Percentiles rank a stretch among this genome's conserved stretches.
Evolutionary conservation across 2,329 filamentous ascomycete species (phyloP).

Genomic region (Trichoderma koningii): DNA sequence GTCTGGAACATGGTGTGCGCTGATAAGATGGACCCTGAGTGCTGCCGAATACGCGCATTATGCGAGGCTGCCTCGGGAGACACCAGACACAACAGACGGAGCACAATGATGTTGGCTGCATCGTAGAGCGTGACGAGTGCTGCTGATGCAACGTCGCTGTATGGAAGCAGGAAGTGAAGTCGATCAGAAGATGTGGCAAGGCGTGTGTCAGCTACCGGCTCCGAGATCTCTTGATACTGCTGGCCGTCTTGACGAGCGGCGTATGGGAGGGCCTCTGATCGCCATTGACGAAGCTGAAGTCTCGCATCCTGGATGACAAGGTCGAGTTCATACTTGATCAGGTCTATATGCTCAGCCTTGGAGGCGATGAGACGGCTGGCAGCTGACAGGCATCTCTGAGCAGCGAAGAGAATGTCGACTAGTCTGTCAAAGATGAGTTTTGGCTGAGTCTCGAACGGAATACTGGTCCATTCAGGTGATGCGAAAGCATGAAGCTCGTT

Average conservation of each 20-base stretch:
- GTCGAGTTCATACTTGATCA: background rate
- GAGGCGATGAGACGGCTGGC: conserved; percentile 20
- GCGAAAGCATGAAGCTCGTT: conserved; percentile 39
- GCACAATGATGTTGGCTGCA: conserved; percentile 21
- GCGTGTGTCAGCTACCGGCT: background rate
- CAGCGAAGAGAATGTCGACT: conserved; percentile 44
- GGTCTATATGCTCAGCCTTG: background rate
- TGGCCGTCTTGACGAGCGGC: background rate
- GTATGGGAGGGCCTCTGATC: background rate
- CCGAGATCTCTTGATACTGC: background rate
- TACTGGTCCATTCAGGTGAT: conserved; percentile 47
- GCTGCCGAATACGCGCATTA: conserved; percentile 7
- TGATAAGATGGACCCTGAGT: conserved; percentile 21
- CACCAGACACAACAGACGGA: conserved; percentile 11
- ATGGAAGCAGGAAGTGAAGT: background rate
- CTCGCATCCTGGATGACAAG: conserved; percentile 1
- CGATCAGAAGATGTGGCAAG: background rate
- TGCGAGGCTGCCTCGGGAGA: conserved; percentile 3
- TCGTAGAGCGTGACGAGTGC: conserved; percentile 25
- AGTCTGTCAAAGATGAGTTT: conserved; percentile 50
- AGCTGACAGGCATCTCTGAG: conserved; percentile 14
- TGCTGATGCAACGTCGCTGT: conserved; percentile 17
- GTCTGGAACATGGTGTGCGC: conserved; percentile 15
- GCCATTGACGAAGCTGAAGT: conserved; percentile 7
- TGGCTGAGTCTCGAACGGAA: conserved; percentile 49